A percentile compares a stretch with the other conserved stretches of the same genome.
Evolutionary conservation across 805 yeast species (phyloP).

Genomic region (Torulaspora maleeae): DNA sequence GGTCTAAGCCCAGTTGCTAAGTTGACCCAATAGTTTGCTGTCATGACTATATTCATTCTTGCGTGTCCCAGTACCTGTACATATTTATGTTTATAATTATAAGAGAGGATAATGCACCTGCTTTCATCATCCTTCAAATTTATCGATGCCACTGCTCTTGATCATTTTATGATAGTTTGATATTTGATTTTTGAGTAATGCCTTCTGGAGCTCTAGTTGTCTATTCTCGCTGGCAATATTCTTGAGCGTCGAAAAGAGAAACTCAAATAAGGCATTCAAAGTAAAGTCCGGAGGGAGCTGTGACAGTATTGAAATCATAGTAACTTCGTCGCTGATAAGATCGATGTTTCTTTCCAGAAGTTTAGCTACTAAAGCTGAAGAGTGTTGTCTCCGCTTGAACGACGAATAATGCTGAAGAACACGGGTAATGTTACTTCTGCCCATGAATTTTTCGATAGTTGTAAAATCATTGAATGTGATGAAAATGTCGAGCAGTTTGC

Average conservation of each 20-base stretch:
- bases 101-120: background rate
- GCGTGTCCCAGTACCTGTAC: constrained; percentile 2
- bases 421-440: constrained; percentile 12
- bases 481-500: constrained; percentile 16
- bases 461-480: constrained; percentile 27
- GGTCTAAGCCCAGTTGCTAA: constrained; percentile 31
- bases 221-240: constrained; percentile 8
- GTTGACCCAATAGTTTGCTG: constrained; percentile 12
- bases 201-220: constrained; percentile 21
- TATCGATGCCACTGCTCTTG: background rate
- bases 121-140: background rate
- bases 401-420: constrained; percentile 21
- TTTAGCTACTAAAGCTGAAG: constrained; percentile 12
- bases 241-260: constrained; percentile 16
- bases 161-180: constrained; percentile 5
- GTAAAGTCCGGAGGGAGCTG: constrained; percentile 20
- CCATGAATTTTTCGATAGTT: constrained; percentile 19
- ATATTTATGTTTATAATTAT: background rate
- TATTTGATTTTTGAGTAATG: constrained; percentile 22
- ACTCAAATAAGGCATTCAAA: constrained; percentile 13
- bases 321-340: constrained; percentile 8
- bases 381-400: constrained; percentile 7
- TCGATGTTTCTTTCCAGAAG: constrained; percentile 21
- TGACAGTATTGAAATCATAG: constrained; percentile 13
- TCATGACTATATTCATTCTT: background rate